phyloP scores from a whole-genome alignment of 768 basidiomycete species.

The Lactarius hatsudake region DNA sequence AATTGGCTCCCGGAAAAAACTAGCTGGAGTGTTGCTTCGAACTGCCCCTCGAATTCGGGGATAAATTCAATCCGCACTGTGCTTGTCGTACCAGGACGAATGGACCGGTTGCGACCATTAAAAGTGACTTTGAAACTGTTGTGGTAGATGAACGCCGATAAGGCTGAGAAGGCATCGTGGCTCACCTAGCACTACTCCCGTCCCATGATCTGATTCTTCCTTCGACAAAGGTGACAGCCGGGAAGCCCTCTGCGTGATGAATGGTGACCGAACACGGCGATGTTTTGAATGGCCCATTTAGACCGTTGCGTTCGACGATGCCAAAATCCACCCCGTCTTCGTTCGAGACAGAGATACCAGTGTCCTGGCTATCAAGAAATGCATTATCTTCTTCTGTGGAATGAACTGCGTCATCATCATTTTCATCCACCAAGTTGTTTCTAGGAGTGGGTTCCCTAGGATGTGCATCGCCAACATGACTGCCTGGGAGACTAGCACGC shows the following conservation, averaged over 20 bases:
- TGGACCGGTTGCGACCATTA: conserved; percentile 2
- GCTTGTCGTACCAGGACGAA: conserved; percentile 13
- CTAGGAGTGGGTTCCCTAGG: background rate
- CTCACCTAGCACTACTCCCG: conserved; percentile 16
- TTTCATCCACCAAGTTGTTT: background rate
- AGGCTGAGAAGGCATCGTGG: background rate
- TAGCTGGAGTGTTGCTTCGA: conserved; percentile 14
- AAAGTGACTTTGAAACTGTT: conserved; percentile 9
- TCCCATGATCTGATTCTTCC: background rate
- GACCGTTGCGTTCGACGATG: conserved; percentile 41
- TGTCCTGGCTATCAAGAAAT: conserved; percentile 46
- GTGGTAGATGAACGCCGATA: background rate
- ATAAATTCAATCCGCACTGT: conserved; percentile 2
- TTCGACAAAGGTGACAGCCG: conserved; percentile 17
- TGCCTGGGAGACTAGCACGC: background rate
- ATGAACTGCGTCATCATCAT: background rate
- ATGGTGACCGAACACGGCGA: conserved; percentile 19
- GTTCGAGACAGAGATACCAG: conserved; percentile 37
- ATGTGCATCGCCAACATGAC: background rate
- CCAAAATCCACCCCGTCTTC: conserved; percentile 49
- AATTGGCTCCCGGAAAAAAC: conserved; percentile 8
- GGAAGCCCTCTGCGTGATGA: conserved; percentile 14
- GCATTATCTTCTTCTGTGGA: conserved; percentile 6
- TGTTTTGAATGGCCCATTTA: conserved; percentile 25
- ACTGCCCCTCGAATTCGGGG: conserved; percentile 17